These are phyloP conservation scores for Nannochloropsis oceanica DNA, from an alignment of 108 stramenopile genomes.

Conservation along the genomic window DNA sequence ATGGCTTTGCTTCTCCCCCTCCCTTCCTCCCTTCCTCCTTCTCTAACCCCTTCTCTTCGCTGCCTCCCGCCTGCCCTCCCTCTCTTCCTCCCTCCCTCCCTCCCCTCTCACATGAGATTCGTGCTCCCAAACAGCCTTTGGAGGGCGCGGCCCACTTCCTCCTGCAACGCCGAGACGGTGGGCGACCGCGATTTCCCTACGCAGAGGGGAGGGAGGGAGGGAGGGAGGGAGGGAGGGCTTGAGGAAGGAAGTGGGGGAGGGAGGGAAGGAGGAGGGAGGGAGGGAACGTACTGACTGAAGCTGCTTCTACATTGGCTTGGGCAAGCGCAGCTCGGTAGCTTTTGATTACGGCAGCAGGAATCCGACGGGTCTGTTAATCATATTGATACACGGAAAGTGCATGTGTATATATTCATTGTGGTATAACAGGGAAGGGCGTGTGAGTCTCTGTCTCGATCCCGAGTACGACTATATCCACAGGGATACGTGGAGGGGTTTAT, in stretches of 20 bases:
- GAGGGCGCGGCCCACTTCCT: not conserved
- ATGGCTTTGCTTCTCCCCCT: too few relatives aligned
- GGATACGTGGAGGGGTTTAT: not conserved
- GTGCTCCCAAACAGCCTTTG: not conserved
- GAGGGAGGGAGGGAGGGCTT: not conserved
- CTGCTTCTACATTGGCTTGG: not conserved
- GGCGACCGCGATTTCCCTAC: not conserved
- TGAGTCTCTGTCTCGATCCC: too few relatives aligned
- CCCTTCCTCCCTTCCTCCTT: too few relatives aligned
- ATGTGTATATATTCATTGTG: too few relatives aligned
- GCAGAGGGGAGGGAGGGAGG: not conserved
- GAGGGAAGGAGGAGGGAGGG: not conserved
- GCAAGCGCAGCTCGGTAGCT: too few relatives aligned
- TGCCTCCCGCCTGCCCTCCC: not conserved
- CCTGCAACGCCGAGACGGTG: not conserved
- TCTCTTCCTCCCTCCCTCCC: not conserved
- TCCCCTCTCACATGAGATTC: not conserved
- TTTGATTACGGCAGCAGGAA: too few relatives aligned
- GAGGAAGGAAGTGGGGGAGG: not conserved
- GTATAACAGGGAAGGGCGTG: too few relatives aligned
- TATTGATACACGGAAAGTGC: too few relatives aligned
- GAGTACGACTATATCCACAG: too few relatives aligned
- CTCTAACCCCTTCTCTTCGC: too few relatives aligned
- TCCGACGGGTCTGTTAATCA: too few relatives aligned
- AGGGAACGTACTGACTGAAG: not conserved